Evolutionary conservation across 371 early-diverging fungal genomes (phyloP), one percentile per base, ranked within the genome.

Genomic region (Nosema muscidifuracis): DNA sequence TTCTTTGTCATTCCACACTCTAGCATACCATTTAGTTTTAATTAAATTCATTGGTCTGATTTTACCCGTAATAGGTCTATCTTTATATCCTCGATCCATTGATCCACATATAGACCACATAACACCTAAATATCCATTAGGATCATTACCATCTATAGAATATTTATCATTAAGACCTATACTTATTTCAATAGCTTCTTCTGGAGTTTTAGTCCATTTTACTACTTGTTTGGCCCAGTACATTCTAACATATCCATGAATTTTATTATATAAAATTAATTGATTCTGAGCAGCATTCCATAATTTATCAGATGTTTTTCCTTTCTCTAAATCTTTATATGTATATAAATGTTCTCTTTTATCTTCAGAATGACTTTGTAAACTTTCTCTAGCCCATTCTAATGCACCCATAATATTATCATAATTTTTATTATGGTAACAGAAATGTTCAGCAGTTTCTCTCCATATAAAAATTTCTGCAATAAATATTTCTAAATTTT

Each of bases 241-340:
- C 68, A 75, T 75, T 43, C 68, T 20, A 1, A 69, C 70, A 58
- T 69, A 75, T 24, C 68, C 68, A 50, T 75, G 75, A 51, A 75
- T 75, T 34, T 69, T 68, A 38, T 70, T 70, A 22, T 33, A 28
- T 3, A 16, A 22, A 0, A 55, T 34, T 31, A 75, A 24, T 60
- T 75, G 43, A 22, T 43, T 75, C 33, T 69, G 63, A 0, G 64
- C 75, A 31, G 75, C 75, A 58, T 75, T 75, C 75, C 75, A 75
- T 0, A 58, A 31, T 10, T 24, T 13, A 70, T 67, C 64, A 0
- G 36, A 1, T 26, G 75, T 75, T 42, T 44, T 36, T 16, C 51
- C 68, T 0, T 44, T 16, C 42, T 70, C 65, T 18, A 75, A 55
- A 2, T 63, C 12, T 40, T 69, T 31, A 3, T 62, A 16, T 3